These are phyloP conservation scores for Pseudopithomyces maydicus DNA, from an alignment of 2,329 filamentous ascomycete genomes.

Conservation along the genomic window DNA sequence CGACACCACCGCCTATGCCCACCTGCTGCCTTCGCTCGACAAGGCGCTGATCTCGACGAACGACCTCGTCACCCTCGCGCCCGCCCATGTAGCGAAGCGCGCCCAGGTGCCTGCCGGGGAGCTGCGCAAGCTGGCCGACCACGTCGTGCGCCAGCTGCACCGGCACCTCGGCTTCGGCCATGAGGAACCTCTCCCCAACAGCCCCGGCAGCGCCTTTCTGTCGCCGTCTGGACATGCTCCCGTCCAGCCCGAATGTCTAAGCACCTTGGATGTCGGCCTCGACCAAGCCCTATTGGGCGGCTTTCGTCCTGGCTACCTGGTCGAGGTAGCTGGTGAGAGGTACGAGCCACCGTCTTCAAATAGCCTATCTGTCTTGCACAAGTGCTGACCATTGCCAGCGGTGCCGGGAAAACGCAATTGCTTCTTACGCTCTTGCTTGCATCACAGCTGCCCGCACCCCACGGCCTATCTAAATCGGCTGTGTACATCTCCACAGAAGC, in stretches of 20 bases:
- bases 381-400: slow-evolving; percentile 56
- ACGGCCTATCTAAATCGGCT: slow-evolving; percentile 72
- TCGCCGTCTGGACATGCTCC: slow-evolving; percentile 13
- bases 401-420: slow-evolving; percentile 93
- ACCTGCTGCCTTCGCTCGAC: slow-evolving; percentile 81
- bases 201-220: slow-evolving; percentile 19
- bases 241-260: slow-evolving; percentile 54
- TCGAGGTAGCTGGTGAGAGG: slow-evolving; percentile 92
- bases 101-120: slow-evolving; percentile 82
- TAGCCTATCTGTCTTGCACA: not conserved
- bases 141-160: slow-evolving; percentile 71
- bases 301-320: slow-evolving; percentile 78
- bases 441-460: slow-evolving; percentile 77
- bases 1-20: slow-evolving; percentile 69
- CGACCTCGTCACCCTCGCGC: slow-evolving; percentile 85
- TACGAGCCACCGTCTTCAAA: slow-evolving; percentile 10
- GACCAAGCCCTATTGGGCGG: slow-evolving; percentile 78
- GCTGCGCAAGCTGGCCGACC: slow-evolving; percentile 72
- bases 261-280: slow-evolving; percentile 76
- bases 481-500: slow-evolving; percentile 96
- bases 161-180: slow-evolving; percentile 59
- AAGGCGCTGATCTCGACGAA: slow-evolving; percentile 75
- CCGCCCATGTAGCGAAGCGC: slow-evolving; percentile 81
- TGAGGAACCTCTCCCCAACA: slow-evolving; percentile 20
- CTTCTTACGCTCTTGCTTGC: slow-evolving; percentile 83